Evolutionary conservation across 441 rosid species (phyloP).

Genomic region (Melastoma candidum): DNA sequence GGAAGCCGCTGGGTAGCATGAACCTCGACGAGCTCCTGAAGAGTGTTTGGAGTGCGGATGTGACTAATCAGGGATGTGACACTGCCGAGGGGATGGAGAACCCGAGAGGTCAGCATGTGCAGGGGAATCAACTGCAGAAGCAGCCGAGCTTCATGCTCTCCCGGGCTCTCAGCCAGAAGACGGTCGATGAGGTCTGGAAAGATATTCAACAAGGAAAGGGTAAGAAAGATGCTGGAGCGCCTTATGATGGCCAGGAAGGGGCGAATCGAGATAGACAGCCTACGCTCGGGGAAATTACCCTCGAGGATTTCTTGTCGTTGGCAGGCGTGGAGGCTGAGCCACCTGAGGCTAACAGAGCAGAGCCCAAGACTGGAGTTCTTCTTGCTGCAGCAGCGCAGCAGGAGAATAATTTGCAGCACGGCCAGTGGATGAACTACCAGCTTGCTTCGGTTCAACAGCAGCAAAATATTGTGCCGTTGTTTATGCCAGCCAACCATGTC

Average conservation of each 20-base stretch:
- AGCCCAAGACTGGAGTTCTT: too few species aligned
- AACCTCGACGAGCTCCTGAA: conserved; percentile 34
- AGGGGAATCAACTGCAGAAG: conserved; percentile 20
- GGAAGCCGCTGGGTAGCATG: conserved; percentile 33
- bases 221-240: conserved; percentile 16
- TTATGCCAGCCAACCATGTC: conserved; percentile 6
- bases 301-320: conserved; percentile 62
- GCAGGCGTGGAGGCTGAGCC: conserved; percentile 24
- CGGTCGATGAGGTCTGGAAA: conserved; percentile 36
- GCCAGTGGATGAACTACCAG: too few species aligned
- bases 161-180: conserved; percentile 27
- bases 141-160: conserved; percentile 26
- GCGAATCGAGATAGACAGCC: conserved; percentile 15
- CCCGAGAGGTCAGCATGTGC: conserved; percentile 5
- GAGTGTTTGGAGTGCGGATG: conserved; percentile 33
- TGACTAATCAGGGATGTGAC: conserved; percentile 10
- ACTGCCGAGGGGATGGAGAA: conserved; percentile 8
- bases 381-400: too few species aligned
- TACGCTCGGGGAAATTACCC: conserved; percentile 24
- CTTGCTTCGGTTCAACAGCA: too few species aligned
- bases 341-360: too few species aligned
- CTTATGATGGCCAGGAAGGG: conserved; percentile 11
- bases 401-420: too few species aligned
- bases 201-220: conserved; percentile 29
- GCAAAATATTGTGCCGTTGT: conserved; percentile 12